A percentile compares a stretch with the other conserved stretches of the same genome.
Conservation (phyloP, 1,139 yeast species). For the Lodderomyces oxycetoniae region DNA sequence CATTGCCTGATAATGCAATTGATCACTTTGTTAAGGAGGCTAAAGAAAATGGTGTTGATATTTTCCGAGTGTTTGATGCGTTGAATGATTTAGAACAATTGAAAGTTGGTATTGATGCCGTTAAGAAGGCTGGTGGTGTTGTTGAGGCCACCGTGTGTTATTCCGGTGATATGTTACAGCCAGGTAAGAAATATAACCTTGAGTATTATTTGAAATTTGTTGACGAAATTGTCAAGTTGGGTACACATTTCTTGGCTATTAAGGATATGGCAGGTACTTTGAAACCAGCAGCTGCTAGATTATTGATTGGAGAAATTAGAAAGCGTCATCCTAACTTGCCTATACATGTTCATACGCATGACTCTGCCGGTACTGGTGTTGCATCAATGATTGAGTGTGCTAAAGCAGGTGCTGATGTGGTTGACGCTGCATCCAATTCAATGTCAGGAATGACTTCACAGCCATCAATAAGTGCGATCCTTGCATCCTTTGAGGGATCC, state of each 20-base stretch:
- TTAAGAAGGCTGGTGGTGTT: slow-evolving; percentile 96
- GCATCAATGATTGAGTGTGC: slow-evolving; percentile 96
- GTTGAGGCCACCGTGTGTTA: slow-evolving; percentile 98
- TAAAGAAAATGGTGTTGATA: slow-evolving; percentile 92
- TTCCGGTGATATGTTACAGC: slow-evolving; percentile 96
- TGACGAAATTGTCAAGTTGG: slow-evolving; percentile 83
- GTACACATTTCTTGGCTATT: slow-evolving; percentile 94
- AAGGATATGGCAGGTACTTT: slow-evolving; percentile 99
- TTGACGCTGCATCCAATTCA: slow-evolving; percentile 95
- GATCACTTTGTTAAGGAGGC: slow-evolving; percentile 96
- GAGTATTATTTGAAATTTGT: slow-evolving; percentile 81
- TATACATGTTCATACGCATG: slow-evolving; percentile 98
- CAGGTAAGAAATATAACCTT: slow-evolving; percentile 92
- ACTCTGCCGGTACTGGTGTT: slow-evolving; percentile 99
- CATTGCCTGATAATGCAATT: slow-evolving; percentile 96
- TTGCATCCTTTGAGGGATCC: slow-evolving; percentile 89
- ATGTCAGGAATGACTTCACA: slow-evolving; percentile 99
- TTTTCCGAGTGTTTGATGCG: slow-evolving; percentile 96
- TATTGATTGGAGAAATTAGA: slow-evolving; percentile 76
- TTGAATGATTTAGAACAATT: slow-evolving; percentile 94
- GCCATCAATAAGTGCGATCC: slow-evolving; percentile 88
- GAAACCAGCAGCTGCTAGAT: slow-evolving; percentile 89
- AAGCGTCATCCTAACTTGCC: slow-evolving; percentile 88
- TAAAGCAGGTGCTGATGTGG: slow-evolving; percentile 94
- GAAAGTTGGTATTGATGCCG: slow-evolving; percentile 97